Percentiles rank a stretch among this genome's conserved stretches.
These are phyloP conservation scores for Hevea brasiliensis DNA, from an alignment of 345 rosid species.

Conservation along the genomic window DNA sequence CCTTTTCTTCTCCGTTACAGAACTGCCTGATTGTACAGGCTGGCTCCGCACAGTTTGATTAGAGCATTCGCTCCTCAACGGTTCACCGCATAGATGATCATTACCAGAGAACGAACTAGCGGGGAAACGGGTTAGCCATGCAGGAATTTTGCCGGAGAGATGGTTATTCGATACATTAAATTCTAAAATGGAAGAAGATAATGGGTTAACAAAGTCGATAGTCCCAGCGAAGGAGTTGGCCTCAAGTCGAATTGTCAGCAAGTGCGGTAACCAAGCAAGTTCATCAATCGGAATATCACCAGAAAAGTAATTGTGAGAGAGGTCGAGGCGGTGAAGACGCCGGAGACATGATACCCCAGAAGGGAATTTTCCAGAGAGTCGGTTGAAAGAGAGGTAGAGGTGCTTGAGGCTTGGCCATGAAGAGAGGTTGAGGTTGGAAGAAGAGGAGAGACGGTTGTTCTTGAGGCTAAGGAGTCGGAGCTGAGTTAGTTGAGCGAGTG, in stretches of 20 bases:
- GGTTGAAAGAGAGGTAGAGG: constrained; percentile 45
- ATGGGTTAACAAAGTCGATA: constrained; percentile 6
- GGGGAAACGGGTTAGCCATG: constrained; percentile 29
- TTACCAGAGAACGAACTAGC: constrained; percentile 38
- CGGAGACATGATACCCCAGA: constrained; percentile 24
- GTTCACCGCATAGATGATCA: constrained; percentile 39
- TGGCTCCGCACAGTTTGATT: constrained; percentile 15
- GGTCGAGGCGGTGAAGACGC: constrained; percentile 41
- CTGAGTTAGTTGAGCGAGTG: constrained; percentile 28
- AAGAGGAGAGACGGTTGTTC: constrained; percentile 32
- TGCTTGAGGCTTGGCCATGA: constrained; percentile 33
- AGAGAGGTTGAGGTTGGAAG: constrained; percentile 24
- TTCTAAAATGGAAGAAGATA: constrained; percentile 25
- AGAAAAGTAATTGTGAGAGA: constrained; percentile 38
- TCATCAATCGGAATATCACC: constrained; percentile 38
- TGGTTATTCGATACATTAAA: constrained; percentile 38
- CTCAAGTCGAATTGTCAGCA: constrained; percentile 45
- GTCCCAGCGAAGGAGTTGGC: constrained; percentile 34
- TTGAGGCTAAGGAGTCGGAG: constrained; percentile 47
- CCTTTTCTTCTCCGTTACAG: not conserved
- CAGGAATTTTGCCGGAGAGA: constrained; percentile 41
- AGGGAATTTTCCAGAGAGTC: constrained; percentile 35
- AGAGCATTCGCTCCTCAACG: constrained; percentile 30
- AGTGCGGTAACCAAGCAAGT: constrained; percentile 23
- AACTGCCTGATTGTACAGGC: constrained; percentile 1